Base-by-base conservation (phyloP, 2,329 filamentous ascomycete species). In the Ilyonectria destructans region DNA sequence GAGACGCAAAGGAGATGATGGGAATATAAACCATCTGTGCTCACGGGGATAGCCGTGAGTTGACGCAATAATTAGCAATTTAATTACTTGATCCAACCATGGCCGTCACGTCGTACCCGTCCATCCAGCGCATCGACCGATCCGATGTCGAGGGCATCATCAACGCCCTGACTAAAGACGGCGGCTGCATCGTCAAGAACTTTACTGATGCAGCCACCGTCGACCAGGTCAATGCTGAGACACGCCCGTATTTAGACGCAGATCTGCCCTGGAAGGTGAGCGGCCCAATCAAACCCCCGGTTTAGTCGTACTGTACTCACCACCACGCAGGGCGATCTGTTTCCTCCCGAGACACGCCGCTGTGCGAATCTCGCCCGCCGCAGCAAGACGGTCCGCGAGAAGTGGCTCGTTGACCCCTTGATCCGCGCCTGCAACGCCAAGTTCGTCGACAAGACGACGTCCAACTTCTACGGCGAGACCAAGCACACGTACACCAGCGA, bases 401-500 rank as follows among this genome's bases (percentile, higher is more conserved):
- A 58, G 26, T 64, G 62, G 62, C 45, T 64, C n/a, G 46, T 64
- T 6, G 62, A 64, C 37, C 62, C 62, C 0, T 17, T 64, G 55
- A 51, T 64, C 40, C 62, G 62, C 6, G 55, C 62, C 37, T 58
- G 46, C 48, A 64, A 64, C 48, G 45, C 46, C 45, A 58, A 54
- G 46, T 64, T 64, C 17, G 55, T 64, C 23, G 62, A 64, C 37
- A 64, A 64, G 62, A 54, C 46, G 8, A 64, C 62, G 10, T 64
- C 55, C 23, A 64, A 58, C 46, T 64, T 37, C 37, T 64, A 64
- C 55, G 62, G 62, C 35, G 55, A 64, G 21, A 58, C 62, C 1
- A 54, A 58, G 55, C 62, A 64, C 48, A 64, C 62, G 3, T 64
- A 64, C 46, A 54, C 46, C 9, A 64, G 62, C 62, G 62, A 64